Conservation (phyloP, 768 basidiomycete species). For the Epithele typhae region DNA sequence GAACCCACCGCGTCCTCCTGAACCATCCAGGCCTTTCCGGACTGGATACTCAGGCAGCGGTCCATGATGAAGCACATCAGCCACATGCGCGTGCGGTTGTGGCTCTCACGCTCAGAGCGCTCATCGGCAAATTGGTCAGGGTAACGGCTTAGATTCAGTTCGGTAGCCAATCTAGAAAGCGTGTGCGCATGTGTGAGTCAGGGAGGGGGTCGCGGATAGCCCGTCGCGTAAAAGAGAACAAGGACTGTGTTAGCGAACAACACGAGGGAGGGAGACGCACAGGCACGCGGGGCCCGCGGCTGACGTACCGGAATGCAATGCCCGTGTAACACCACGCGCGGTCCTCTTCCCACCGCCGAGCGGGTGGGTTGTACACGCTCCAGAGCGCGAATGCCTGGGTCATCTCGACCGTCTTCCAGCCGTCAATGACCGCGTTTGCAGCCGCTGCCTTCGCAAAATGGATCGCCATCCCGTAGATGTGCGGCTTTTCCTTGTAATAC, state of each 20-base stretch:
- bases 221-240: not conserved
- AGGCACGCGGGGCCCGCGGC: not conserved
- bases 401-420: slow-evolving; percentile 66
- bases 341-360: slow-evolving; percentile 66
- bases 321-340: slow-evolving; percentile 71
- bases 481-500: slow-evolving; percentile 52
- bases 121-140: slow-evolving; percentile 38
- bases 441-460: slow-evolving; percentile 61
- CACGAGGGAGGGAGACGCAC: too few species aligned
- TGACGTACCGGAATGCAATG: slow-evolving; percentile 55
- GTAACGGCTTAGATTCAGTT: slow-evolving; percentile 62
- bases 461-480: slow-evolving; percentile 53
- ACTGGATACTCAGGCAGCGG: slow-evolving; percentile 69
- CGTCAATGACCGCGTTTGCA: slow-evolving; percentile 54
- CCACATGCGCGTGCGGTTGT: slow-evolving; percentile 74
- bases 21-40: slow-evolving; percentile 69
- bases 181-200: not conserved
- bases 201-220: not conserved
- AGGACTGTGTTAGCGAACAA: too few species aligned
- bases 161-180: slow-evolving; percentile 56
- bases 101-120: slow-evolving; percentile 57
- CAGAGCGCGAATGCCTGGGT: slow-evolving; percentile 74
- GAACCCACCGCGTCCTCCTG: slow-evolving; percentile 58
- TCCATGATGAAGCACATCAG: slow-evolving; percentile 74
- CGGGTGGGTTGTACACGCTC: slow-evolving; percentile 58